Conservation (phyloP, 202 grass and related monocot species). For the Bolboschoenoplectus hybrid region DNA sequence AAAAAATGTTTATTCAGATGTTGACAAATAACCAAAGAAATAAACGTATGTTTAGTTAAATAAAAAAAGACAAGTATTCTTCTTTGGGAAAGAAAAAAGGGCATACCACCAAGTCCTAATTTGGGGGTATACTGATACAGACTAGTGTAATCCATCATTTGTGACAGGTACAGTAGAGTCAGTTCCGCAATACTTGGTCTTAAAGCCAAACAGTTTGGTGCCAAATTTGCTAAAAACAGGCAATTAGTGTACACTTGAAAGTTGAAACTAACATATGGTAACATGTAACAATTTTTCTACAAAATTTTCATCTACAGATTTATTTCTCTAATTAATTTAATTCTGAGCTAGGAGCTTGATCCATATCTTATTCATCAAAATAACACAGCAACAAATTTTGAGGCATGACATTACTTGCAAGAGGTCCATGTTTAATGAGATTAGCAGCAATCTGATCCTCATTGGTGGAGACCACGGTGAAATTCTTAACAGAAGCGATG, state of each 20-base stretch:
- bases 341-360: not conserved
- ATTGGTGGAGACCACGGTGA: conserved; percentile 66
- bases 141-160: not conserved
- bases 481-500: conserved; percentile 78
- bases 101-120: not conserved
- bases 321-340: not conserved
- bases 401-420: conserved; percentile 64
- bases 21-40: not conserved
- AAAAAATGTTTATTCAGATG: not conserved
- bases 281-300: not conserved
- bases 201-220: not conserved
- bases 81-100: not conserved
- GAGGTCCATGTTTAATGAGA: conserved; percentile 77
- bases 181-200: not conserved
- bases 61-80: not conserved
- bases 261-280: not conserved
- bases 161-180: not conserved
- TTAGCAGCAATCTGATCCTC: conserved; percentile 90
- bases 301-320: not conserved
- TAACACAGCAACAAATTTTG: not conserved
- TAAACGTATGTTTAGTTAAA: not conserved
- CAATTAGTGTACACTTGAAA: not conserved
- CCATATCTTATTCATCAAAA: not conserved
- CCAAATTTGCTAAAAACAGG: not conserved
- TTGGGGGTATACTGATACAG: not conserved